Evolutionary conservation across 371 early-diverging fungal species (phyloP).

Genomic region (Blakeslea trispora): DNA sequence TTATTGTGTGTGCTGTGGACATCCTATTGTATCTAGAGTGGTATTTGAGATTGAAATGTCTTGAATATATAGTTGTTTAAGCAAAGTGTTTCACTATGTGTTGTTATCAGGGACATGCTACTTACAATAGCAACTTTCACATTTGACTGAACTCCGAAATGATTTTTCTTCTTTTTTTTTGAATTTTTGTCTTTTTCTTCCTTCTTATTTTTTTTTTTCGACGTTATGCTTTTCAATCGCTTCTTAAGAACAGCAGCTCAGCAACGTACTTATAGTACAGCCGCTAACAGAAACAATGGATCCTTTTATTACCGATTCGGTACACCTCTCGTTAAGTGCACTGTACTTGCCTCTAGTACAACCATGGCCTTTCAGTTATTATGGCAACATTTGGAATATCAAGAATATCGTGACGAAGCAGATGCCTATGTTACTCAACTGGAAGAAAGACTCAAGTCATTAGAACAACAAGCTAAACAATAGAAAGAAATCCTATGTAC

Average conservation of each 20-base stretch:
- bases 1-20: no score
- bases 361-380: slow-evolving; percentile 46
- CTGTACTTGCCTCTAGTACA: slow-evolving; percentile 44
- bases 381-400: slow-evolving; percentile 51
- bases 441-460: slow-evolving; percentile 36
- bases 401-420: slow-evolving; percentile 46
- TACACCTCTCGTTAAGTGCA: slow-evolving; percentile 53
- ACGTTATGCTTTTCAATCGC: neutral
- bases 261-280: slow-evolving; percentile 10
- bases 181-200: neutral
- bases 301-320: slow-evolving; percentile 47
- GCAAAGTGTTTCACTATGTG: no score
- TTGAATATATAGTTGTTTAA: no score
- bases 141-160: no score
- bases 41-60: no score
- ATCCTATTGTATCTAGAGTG: no score
- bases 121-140: no score
- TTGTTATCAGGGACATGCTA: no score
- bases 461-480: slow-evolving; percentile 37
- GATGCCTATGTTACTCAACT: slow-evolving; percentile 33
- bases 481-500: neutral
- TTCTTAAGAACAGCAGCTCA: neutral
- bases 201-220: neutral
- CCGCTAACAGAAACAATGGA: slow-evolving; percentile 9
- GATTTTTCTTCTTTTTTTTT: no score